Evolutionary conservation across 2,329 filamentous ascomycete species (phyloP), one percentile per base, ranked within the genome.

Genomic region (Neopestalotiopsis rosae): DNA sequence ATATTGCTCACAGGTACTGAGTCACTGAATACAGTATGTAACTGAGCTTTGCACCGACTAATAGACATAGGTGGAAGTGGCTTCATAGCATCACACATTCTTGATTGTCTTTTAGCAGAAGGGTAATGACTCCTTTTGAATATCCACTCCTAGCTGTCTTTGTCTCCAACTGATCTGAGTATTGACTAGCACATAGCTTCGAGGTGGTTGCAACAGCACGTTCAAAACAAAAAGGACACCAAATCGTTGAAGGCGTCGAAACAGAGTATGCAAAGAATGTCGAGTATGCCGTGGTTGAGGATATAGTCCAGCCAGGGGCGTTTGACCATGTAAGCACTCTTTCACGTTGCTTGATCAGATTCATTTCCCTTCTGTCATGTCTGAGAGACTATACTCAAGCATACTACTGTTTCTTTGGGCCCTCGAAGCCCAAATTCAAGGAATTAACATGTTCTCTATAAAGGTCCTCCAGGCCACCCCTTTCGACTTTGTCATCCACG

Each of bases 401-500:
- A 38, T 10, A 38, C 10, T 6, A 38, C 34, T 38, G 6, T 38
- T 38, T 38, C 6, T 10, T 38, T 38, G 6, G 1, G 10, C 10
- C 34, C 6, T 38, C 24, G 34, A 38, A 10, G 10, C 10, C 34
- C 34, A 38, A 38, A 10, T 38, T 10, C 34, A 38, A 7, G 34
- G 10, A 10, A 38, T 38, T 38, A 10, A 38, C 10, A 28, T 28
- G 10, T 38, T 38, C 34, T 6, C 34, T 10, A 38, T 38, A 10
- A 24, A 82, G 75, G 80, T 79, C 9, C 76, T 86, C n/a, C 74
- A 79, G 70, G 78, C 80, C 2, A 72, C 80, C 0, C 88, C 89
- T 0, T 92, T 95, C 71, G 90, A 93, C 74, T 90, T 87, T 61
- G 91, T 95, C 63, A 85, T 94, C 65, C 91, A 94, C 78, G 93